These are phyloP conservation scores for Priceomyces carsonii DNA, from an alignment of 805 yeast genomes.

Conservation along the genomic window DNA sequence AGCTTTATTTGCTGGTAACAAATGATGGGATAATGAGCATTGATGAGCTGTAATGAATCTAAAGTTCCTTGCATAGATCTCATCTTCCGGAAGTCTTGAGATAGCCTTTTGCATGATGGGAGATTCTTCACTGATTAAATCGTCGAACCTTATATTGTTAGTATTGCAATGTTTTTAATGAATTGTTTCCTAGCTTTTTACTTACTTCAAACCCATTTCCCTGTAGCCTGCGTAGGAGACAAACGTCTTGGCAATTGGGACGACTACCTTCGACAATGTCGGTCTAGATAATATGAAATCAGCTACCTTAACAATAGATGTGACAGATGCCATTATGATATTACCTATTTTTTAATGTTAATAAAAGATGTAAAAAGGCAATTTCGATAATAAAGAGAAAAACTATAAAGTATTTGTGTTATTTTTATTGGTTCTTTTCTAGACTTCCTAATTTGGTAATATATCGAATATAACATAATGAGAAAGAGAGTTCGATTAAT, in stretches of 20 bases:
- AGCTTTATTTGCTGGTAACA: conserved; percentile 79
- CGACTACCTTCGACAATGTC: conserved; percentile 66
- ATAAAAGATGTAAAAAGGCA: too few species aligned
- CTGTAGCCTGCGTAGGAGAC: conserved; percentile 85
- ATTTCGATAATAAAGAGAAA: too few species aligned
- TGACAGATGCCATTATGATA: conserved; percentile 55
- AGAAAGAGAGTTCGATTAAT: conserved; percentile 30
- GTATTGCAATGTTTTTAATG: conserved; percentile 9
- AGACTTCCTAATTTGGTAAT: conserved; percentile 26
- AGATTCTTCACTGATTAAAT: conserved; percentile 83
- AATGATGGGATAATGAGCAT: conserved; percentile 76
- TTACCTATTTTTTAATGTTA: too few species aligned
- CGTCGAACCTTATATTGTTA: conserved; percentile 62
- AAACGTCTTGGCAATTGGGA: conserved; percentile 80
- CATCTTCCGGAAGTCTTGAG: conserved; percentile 80
- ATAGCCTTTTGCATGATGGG: conserved; percentile 86
- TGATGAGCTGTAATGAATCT: conserved; percentile 93
- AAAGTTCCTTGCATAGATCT: conserved; percentile 86
- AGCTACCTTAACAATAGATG: conserved; percentile 70
- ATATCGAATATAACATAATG: conserved; percentile 5
- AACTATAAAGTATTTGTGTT: too few species aligned
- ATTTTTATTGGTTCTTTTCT: conserved; percentile 27
- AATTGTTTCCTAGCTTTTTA: conserved; percentile 7
- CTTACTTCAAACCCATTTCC: conserved; percentile 78
- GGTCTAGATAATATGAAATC: conserved; percentile 84